Base-by-base conservation (phyloP, 169 alveolate species). In the Babesia microti region DNA sequence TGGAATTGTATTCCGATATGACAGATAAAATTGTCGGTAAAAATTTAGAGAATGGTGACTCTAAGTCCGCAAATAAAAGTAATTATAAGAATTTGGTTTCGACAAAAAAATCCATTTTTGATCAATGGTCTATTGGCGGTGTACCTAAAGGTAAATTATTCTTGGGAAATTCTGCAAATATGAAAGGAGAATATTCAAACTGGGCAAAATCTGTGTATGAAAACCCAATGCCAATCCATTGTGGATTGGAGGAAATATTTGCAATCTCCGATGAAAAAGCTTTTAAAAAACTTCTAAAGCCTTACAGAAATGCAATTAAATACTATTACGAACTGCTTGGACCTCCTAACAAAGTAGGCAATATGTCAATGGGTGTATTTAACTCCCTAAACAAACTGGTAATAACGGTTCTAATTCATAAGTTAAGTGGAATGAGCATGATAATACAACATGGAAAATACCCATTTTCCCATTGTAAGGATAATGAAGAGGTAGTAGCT, bases 201-300 rank as follows among this genome's bases (percentile, higher is more conserved):
- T 65, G 76, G 76, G 29, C 48, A n/a, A 18, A 42, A 19, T 47
- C 41, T 19, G 37, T 65, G 6, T 17, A 37, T 6, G 12, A 15
- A 12, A 47, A 69, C 6, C 70, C 76, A 0, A 65, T 65, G 76
- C 70, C 76, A 6, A 65, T 65, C 29, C 15, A 54, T 2, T 59
- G 53, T n/a, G 45, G 26, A 18, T 65, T 65, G 12, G 3, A 49
- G 11, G 36, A 45, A 23, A 41, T 65, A 0, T 52, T 51, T 1
- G 52, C 41, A 19, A 47, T 65, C 30, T 24, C 55, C n/a, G 68
- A 59, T 1, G 76, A 65, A 14, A 65, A 65, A 28, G 59, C 52
- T n/a, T n/a, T n/a, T n/a, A n/a, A n/a, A n/a, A n/a, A n/a, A n/a
- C n/a, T n/a, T n/a, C n/a, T n/a, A 4, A 19, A 46, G 22, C 17